A percentile compares a stretch with the other conserved stretches of the same genome.
phyloP scores from a whole-genome alignment of 73 alveolate species.

The Blepharisma japonicum region DNA sequence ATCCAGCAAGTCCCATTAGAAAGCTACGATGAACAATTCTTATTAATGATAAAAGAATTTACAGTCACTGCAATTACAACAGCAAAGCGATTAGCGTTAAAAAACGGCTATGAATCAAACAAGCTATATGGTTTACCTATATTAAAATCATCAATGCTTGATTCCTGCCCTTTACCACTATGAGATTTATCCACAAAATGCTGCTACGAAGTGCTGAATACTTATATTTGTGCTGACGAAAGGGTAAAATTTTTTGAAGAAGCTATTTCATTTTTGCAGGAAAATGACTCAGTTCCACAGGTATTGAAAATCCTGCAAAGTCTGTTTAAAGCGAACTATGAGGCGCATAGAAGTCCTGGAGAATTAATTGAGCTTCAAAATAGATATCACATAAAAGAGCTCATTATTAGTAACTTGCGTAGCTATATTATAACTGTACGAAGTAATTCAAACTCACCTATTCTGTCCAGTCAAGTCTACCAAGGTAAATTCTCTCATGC shows the following conservation, averaged over 20 bases:
- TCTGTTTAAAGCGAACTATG: too few relatives aligned
- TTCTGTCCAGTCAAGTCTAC: not conserved
- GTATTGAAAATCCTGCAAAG: too few relatives aligned
- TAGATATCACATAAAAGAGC: too few relatives aligned
- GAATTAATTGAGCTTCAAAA: too few relatives aligned
- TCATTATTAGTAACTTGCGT: too few relatives aligned
- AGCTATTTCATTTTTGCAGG: not conserved
- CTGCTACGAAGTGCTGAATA: not conserved
- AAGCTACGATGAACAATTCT: not conserved
- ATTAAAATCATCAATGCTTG: not conserved
- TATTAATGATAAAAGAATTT: constrained; percentile 4
- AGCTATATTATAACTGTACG: not conserved
- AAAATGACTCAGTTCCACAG: too few relatives aligned
- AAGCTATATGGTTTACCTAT: not conserved
- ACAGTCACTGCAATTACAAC: not conserved
- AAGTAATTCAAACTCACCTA: not conserved
- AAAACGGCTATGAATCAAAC: not conserved
- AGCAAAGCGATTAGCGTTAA: not conserved
- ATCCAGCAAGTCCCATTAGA: not conserved
- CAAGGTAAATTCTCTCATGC: not conserved
- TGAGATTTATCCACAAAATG: not conserved
- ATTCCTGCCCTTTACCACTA: not conserved
- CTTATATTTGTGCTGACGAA: not conserved
- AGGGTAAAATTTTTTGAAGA: not conserved
- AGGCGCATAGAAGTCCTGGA: too few relatives aligned